Percentiles rank a stretch among this genome's conserved stretches.
Evolutionary conservation across 192 early-diverging fungal genomes (phyloP).

Genomic region (Rhizophagus sp.): DNA sequence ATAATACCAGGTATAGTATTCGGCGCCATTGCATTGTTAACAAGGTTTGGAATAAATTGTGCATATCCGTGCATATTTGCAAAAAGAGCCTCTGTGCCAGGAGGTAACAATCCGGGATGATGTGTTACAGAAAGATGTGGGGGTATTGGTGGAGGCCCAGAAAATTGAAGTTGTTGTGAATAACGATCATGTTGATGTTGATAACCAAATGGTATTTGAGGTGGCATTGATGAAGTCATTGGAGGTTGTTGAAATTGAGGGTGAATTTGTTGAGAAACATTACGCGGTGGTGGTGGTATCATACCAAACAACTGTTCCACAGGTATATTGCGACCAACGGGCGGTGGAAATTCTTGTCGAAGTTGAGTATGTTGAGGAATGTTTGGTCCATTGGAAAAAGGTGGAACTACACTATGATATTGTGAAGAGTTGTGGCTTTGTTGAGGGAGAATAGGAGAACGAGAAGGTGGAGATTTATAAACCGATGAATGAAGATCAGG

Average conservation of each 20-base stretch:
- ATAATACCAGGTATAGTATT: conserved; percentile 21
- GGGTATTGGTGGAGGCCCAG: conserved; percentile 23
- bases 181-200: conserved; percentile 28
- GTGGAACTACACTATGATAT: conserved; percentile 17
- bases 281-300: conserved; percentile 23
- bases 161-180: conserved; percentile 1
- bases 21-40: conserved; percentile 28
- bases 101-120: conserved; percentile 21
- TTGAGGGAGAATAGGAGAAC: conserved; percentile 20
- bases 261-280: conserved; percentile 21
- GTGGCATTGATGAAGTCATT: conserved; percentile 2
- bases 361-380: conserved; percentile 18
- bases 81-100: conserved; percentile 28
- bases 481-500: conserved; percentile 14
- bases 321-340: conserved; percentile 27
- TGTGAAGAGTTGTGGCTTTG: conserved; percentile 16
- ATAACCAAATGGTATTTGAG: conserved; percentile 27
- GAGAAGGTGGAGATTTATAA: conserved; percentile 18
- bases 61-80: conserved; percentile 33
- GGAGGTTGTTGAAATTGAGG: conserved; percentile 29
- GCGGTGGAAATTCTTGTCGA: conserved; percentile 19
- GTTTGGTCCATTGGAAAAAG: conserved; percentile 27
- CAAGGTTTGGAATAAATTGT: conserved; percentile 30
- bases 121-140: conserved; percentile 27
- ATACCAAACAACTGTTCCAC: conserved; percentile 29